Evolutionary conservation across 2,329 filamentous ascomycete genomes (phyloP), one percentile per base, ranked within the genome.

Genomic region (Fusarium sp.): DNA sequence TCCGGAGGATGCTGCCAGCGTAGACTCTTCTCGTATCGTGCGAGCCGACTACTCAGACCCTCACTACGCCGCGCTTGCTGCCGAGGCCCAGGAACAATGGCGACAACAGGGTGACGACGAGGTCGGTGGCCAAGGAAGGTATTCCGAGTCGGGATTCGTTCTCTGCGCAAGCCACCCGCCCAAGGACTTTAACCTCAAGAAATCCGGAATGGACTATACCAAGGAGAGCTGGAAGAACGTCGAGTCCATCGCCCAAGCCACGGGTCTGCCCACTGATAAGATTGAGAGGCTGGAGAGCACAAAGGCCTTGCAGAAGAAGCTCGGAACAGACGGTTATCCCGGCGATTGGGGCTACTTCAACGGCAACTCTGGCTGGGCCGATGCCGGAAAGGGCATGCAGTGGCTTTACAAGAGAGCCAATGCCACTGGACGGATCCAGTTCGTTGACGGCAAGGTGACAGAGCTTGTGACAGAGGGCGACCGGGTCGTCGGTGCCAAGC

Each of bases 31-130:
- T 15, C 88, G 91, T 74, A 91, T 92, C 76, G 86, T 93, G 73
- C 87, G 91, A 66, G 84, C 90, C 60, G 96, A 98, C 86, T 98
- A 98, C 80, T 92, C 94, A 6, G 91, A 96, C 79, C 85, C 90
- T 0, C 89, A 91, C 25, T 98, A 98, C 83, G 90, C 94, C 7
- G 85, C 87, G 17, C 90, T 98, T 54, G 95, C 92, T 22, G 87
- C 90, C 20, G 86, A 90, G 38, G 95, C 95, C 2, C 93, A 94
- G 78, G 82, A 86, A 20, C 85, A 88, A 79, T 97, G 91, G 94
- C 90, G 92, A 76, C 89, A 88, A 80, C 82, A 82, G 76, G 89
- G 86, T 65, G 84, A 87, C 35, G 82, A 86, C 6, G 85, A 89
- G 25, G 84, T 91, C 59, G 92, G 91, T 64, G 89, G 87, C 12